Evolutionary conservation across 2,329 filamentous ascomycete genomes (phyloP), one percentile per base, ranked within the genome.

Genomic region (Apiospora aurea): DNA sequence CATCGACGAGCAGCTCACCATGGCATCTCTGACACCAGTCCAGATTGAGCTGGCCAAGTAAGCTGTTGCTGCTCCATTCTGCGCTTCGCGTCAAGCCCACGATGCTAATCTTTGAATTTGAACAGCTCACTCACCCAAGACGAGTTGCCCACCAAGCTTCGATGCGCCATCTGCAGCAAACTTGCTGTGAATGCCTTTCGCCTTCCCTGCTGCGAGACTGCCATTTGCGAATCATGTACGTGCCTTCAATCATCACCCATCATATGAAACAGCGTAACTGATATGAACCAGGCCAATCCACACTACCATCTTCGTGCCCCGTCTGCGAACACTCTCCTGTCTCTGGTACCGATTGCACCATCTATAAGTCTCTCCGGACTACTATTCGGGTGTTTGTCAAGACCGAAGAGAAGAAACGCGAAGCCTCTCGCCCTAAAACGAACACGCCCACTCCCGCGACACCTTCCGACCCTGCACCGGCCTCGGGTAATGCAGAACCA

Each of bases 81-180:
- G 8, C 43, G 64, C n/a, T n/a, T 49, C n/a, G 21, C 67, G 47
- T 73, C 71, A 53, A 53, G 67, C 1, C 34, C 18, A 51, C 13
- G 57, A 41, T 71, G 69, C 71, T 75, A 53, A 74, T 72, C 67
- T 77, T 74, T 49, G 69, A 72, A 46, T 79, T 74, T 49, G 69
- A 72, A 46, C 79, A 97, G 94, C 81, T 92, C 93, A 69, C 87
- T 97, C 73, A 86, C 90, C 26, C 90, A 93, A 75, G 94, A 96
- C 78, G 94, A 96, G 74, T 95, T 98, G 72, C 96, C 96, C n/a
- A 94, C 95, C 79, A 98, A 97, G 87, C 89, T 99, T 75, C 93
- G 95, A 83, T 99, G 96, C 86, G 94, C 94, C 70, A 94, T 94
- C 77, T 99, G 96, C 84, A 96, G 93, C 84, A 95, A 94, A 82